Evolutionary conservation across 805 yeast species (phyloP).

Genomic region (Candida rishiriensis): DNA sequence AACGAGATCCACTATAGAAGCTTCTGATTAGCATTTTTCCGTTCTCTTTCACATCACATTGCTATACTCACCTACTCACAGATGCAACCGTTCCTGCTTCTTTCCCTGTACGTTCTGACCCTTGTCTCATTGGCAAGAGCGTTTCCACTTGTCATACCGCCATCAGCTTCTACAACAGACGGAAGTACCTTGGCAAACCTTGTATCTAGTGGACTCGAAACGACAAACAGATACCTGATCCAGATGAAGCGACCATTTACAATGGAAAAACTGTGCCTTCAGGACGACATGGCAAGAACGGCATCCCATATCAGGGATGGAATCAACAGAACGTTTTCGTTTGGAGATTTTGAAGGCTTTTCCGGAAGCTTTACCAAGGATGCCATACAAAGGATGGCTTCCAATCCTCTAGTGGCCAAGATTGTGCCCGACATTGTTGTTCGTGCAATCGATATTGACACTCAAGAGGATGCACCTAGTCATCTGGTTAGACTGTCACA

Average conservation of each 20-base stretch:
- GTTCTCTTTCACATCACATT: no score
- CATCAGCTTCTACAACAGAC: no score
- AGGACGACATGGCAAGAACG: constrained; percentile 33
- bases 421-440: constrained; percentile 64
- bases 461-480: constrained; percentile 36
- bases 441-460: constrained; percentile 46
- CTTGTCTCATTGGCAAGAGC: no score
- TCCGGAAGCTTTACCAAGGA: constrained; percentile 55
- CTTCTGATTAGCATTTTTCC: no score
- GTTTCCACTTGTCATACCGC: no score
- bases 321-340: constrained; percentile 50
- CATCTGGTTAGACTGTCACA: constrained; percentile 66
- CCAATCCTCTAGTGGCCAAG: constrained; percentile 61
- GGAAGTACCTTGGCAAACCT: no score
- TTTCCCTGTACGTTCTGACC: no score
- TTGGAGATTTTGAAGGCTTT: constrained; percentile 71
- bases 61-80: no score
- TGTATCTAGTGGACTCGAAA: no score
- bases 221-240: constrained; percentile 37
- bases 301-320: constrained; percentile 41
- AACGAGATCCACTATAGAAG: no score
- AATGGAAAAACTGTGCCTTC: constrained; percentile 42
- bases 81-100: no score
- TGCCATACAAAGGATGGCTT: constrained; percentile 41
- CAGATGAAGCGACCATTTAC: constrained; percentile 48